A percentile compares a stretch with the other conserved stretches of the same genome.
These are phyloP conservation scores for Ceratocystis ficicola DNA, from an alignment of 2,329 filamentous ascomycete species.

Conservation along the genomic window DNA sequence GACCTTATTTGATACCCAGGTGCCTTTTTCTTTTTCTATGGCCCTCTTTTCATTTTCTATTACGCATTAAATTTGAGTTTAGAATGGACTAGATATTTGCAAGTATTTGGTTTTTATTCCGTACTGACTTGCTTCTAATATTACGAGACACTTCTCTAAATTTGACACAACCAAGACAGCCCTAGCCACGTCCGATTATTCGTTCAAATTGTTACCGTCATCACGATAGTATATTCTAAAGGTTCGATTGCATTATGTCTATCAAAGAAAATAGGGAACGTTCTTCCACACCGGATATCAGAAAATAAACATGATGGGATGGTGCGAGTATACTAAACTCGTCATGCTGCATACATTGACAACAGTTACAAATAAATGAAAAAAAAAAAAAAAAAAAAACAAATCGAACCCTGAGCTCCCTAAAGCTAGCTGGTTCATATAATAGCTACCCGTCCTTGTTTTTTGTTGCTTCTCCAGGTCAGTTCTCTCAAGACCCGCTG, in stretches of 20 bases:
- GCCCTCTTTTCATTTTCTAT: background rate
- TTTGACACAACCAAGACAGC: no score
- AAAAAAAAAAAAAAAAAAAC: background rate
- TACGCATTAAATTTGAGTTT: background rate
- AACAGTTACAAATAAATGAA: slow-evolving; percentile 2
- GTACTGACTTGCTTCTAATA: no score
- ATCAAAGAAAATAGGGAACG: background rate
- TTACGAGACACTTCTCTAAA: no score
- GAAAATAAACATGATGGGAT: slow-evolving; percentile 7
- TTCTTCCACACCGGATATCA: background rate
- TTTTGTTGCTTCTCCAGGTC: background rate
- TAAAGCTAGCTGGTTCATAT: background rate
- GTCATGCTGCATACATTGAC: background rate
- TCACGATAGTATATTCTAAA: background rate
- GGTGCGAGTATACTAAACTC: background rate
- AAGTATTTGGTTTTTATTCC: no score
- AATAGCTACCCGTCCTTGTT: background rate
- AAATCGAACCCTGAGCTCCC: background rate
- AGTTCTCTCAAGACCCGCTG: background rate
- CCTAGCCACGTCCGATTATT: background rate
- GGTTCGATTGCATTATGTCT: background rate
- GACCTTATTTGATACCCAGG: slow-evolving; percentile 12
- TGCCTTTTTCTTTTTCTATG: background rate
- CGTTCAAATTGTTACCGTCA: background rate
- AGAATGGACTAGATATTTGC: no score